These are phyloP conservation scores for Iberis amara DNA, from an alignment of 441 rosid species.

Conservation along the genomic window DNA sequence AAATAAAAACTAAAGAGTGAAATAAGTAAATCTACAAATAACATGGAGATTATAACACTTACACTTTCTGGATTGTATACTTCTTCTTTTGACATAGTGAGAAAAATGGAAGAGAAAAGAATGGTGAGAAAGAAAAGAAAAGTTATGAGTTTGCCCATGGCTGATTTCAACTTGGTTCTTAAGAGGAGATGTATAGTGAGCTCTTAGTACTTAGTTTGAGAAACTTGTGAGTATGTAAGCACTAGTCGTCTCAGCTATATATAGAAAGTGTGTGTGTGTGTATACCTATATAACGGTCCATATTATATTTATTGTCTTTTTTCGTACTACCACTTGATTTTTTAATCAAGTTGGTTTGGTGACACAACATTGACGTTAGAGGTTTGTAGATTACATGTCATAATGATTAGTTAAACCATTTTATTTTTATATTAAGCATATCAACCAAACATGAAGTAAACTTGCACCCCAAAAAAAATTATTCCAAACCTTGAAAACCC, in stretches of 20 bases:
- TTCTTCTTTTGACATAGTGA: conserved; percentile 37
- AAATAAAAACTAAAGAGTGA: no score
- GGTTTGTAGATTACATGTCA: no score
- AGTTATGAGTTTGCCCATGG: conserved; percentile 30
- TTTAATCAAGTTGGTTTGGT: no score
- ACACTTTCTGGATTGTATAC: conserved; percentile 40
- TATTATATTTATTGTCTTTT: no score
- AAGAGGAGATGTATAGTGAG: conserved; percentile 19
- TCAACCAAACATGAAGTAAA: no score
- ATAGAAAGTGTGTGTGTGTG: conserved; percentile 19
- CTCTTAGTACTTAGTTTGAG: conserved; percentile 17
- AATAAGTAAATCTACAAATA: background rate
- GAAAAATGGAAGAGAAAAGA: conserved; percentile 23
- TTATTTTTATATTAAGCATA: no score
- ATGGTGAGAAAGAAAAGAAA: conserved; percentile 24
- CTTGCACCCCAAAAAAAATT: no score
- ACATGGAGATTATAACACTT: conserved; percentile 20
- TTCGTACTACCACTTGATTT: no score
- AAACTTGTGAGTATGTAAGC: conserved; percentile 10
- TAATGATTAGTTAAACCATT: no score
- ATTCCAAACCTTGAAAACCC: no score
- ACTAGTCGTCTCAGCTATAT: conserved; percentile 25
- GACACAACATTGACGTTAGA: no score
- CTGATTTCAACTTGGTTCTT: conserved; percentile 9
- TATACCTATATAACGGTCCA: conserved; percentile 8